Base-by-base conservation (phyloP, 2,329 filamentous ascomycete genomes). In the Exserohilum rostratum region DNA sequence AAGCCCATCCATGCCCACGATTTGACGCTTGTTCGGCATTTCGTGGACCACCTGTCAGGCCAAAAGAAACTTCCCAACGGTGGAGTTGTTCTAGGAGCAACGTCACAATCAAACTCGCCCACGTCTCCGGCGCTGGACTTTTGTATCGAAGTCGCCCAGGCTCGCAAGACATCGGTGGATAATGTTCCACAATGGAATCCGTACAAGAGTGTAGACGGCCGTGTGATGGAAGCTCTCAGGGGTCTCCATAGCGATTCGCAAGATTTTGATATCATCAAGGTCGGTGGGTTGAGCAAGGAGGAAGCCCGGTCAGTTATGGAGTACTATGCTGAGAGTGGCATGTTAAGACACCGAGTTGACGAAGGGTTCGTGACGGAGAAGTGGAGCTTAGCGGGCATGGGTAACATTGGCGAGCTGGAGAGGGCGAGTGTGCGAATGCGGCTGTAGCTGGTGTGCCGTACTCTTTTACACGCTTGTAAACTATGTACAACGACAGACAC, bases 291-390 rank as follows among this genome's bases (percentile, higher is more conserved):
- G 62, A 88, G 80, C 66, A 90, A 88, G 76, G 77, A 82, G 2
- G 93, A 98, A 77, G 87, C 90, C 10, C 85, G 88, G 55, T 83
- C 86, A 0, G 80, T 96, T 65, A 88, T 98, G 86, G 92, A 97
- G 79, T 98, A 97, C 78, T 98, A 93, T 82, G 92, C 91, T 5
- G 86, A 85, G 31, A 96, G 91, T 74, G 95, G 93, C 11, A 81
- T 96, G 71, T 73, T 96, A 70, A 85, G 90, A 60, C 80, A 84
- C 57, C 82, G 80, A 40, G 82, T 97, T 45, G 87, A 90, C 67
- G 87, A 93, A 69, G 80, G 79, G 60, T 82, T 83, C 58, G 88
- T 97, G 31, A 82, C 83, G 18, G 90, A 96, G 81, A 90, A 91
- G 78, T 96, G 93, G 92, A 87, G 87, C 44, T 72, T 97, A 64